phyloP scores from a whole-genome alignment of 2,329 filamentous ascomycete genomes.

The Botrytis squamosa region DNA sequence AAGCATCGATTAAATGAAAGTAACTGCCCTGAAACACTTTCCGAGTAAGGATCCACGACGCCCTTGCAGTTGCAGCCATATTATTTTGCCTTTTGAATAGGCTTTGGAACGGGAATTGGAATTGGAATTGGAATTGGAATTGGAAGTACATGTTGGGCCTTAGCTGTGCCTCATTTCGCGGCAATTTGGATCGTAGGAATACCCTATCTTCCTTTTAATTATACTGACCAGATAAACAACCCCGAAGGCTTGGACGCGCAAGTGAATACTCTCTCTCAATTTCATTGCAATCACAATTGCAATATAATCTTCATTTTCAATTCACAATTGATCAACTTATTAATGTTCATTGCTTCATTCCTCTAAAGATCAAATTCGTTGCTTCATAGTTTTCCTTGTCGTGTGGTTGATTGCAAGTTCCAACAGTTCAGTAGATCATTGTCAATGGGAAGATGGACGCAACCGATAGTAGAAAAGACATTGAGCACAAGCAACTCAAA shows the following conservation, averaged over 20 bases:
- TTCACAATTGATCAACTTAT: constrained; percentile 2
- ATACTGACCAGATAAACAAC: constrained; percentile 5
- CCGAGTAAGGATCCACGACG: constrained; percentile 18
- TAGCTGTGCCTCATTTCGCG: constrained; percentile 14
- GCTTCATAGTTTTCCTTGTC: constrained; percentile 12
- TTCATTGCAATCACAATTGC: not conserved
- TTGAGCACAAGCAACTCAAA: constrained; percentile 23
- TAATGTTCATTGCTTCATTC: not conserved
- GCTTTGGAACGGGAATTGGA: not conserved
- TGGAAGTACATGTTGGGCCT: not conserved
- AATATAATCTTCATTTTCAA: not conserved
- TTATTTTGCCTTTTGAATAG: not conserved
- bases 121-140: not conserved
- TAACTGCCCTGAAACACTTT: constrained; percentile 15
- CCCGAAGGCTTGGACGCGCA: not conserved
- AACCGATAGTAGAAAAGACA: constrained; percentile 32
- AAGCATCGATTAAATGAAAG: constrained; percentile 14
- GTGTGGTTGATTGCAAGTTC: constrained; percentile 1
- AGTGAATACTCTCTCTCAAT: constrained; percentile 2
- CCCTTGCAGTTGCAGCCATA: constrained; percentile 4
- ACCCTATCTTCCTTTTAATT: constrained; percentile 13
- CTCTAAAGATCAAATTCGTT: not conserved
- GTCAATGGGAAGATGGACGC: constrained; percentile 20
- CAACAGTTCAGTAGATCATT: constrained; percentile 1
- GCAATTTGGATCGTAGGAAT: constrained; percentile 15